Percentiles rank a stretch among this genome's conserved stretches.
Evolutionary conservation across 1,139 yeast genomes (phyloP).

Genomic region (Yamadazyma sp.): DNA sequence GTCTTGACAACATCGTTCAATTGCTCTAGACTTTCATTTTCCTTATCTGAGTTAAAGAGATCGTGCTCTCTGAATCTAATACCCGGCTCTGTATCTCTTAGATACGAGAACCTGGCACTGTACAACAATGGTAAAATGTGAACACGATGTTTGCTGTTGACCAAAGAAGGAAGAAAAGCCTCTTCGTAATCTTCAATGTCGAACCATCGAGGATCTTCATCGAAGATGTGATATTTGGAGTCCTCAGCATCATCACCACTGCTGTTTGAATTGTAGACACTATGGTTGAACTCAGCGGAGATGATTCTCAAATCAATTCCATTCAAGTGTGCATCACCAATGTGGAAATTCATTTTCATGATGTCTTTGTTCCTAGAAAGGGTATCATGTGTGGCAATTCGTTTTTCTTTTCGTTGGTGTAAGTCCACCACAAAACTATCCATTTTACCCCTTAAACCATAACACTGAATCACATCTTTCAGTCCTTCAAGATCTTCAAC

Average conservation of each 20-base stretch:
- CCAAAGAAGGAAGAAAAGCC: slow-evolving; percentile 31
- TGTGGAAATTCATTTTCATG: slow-evolving; percentile 45
- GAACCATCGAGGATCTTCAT: slow-evolving; percentile 40
- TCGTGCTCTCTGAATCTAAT: slow-evolving; percentile 15
- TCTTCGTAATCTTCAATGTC: slow-evolving; percentile 46
- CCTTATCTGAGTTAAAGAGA: slow-evolving; percentile 12
- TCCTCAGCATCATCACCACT: slow-evolving; percentile 9
- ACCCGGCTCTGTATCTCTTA: slow-evolving; percentile 34
- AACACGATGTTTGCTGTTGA: slow-evolving; percentile 22
- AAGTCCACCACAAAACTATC: slow-evolving; percentile 42
- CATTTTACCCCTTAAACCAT: slow-evolving; percentile 43
- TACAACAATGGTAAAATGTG: slow-evolving; percentile 35
- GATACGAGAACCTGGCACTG: slow-evolving; percentile 39
- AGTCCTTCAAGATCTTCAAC: slow-evolving; percentile 13
- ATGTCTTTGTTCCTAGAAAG: slow-evolving; percentile 29
- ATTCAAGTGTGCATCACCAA: slow-evolving; percentile 42
- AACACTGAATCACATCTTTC: slow-evolving; percentile 27
- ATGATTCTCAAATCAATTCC: slow-evolving; percentile 43
- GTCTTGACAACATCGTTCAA: slow-evolving; percentile 27
- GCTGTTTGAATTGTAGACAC: slow-evolving; percentile 20
- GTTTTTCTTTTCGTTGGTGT: slow-evolving; percentile 47
- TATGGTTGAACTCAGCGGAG: slow-evolving; percentile 30
- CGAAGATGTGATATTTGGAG: slow-evolving; percentile 28
- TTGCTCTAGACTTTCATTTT: slow-evolving; percentile 13
- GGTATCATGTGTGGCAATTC: slow-evolving; percentile 32